Evolutionary conservation across 345 rosid species (phyloP), one percentile per base, ranked within the genome.

Genomic region (Gynandropsis gynandra): DNA sequence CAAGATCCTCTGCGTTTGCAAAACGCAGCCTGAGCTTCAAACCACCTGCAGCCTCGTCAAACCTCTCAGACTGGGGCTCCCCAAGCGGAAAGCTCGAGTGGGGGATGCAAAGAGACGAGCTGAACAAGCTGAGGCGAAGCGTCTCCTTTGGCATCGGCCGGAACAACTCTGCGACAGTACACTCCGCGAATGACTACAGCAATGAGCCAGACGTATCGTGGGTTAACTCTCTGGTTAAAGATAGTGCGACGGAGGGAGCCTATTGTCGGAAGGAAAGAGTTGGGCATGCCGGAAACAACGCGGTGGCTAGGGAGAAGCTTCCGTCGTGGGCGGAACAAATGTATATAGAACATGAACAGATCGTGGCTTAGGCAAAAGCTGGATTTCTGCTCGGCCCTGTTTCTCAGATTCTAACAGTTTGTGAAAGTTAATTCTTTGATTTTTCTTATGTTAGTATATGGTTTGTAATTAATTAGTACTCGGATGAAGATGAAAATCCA

Each of bases 171-270:
- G 21, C 76, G 4, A 48, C 65, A 41, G 43, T 53, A 33, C 58
- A 54, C 17, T 54, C 73, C 45, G 47, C 57, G 2, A 56, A 66
- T 18, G 64, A 57, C 59, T 55, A 34, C 12, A 59, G 83, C 0
- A 64, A 71, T 0, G 99, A 88, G 73, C 97, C 95, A 13, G 99
- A 93, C 52, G 83, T 87, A 24, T 85, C 99, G 8, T 87, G 99
- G 99, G 97, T 92, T 62, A 65, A 71, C 66, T 74, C 93, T 8
- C 50, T 87, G 61, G 95, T 92, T 50, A 87, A 81, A 74, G 98
- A 92, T 42, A 84, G 31, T 40, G 54, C 77, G 16, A 76, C 77
- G 0, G 76, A 41, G n/a, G 61, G 75, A 64, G 54, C 49, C n/a
- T 74, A 63, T 0, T 74, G 70, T 5, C 34, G 61, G 14, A 74